Base-by-base conservation (phyloP, 805 yeast species). In the Ogataea trehalophila region DNA sequence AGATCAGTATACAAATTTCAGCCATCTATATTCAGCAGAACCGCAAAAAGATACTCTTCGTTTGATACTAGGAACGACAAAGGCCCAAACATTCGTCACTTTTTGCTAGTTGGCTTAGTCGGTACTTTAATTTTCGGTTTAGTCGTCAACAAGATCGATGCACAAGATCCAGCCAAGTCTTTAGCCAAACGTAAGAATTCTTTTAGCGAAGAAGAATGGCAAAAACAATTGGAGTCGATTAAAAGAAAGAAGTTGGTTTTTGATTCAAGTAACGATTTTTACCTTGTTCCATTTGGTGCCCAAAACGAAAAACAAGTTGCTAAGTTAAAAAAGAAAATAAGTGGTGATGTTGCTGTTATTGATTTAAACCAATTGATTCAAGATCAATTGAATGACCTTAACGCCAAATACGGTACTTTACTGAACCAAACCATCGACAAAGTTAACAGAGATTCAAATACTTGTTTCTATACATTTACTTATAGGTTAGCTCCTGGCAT, bases 351-450 rank as follows among this genome's bases (percentile, higher is more conserved):
- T 16, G 71, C 71, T 37, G 62, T 76, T 23, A 66, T 85, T 16
- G 81, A 83, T 50, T 80, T 88, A 7, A 61, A 60, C 33, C 66
- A 68, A 4, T 68, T 83, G 43, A 66, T 83, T 6, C 71, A 71
- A 34, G 53, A 60, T 11, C 83, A 79, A 54, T 68, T 76, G 44
- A 55, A 58, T 0, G 71, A 73, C 44, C 70, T 72, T 15, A 54
- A 65, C 4, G 75, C 77, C 18, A 71, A 67, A 48, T 85, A 74
- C 59, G 72, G 79, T 37, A 75, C 74, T 29, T 64, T 85, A 29
- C 64, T 85, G 52, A 76, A 73, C 42, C 80, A 78, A 17, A 52
- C 69, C 3, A 46, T 60, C 38, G 64, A 60, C 4, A 44, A 44
- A 2, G 49, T 55, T 31, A 66, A 67, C 23, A 45, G 47, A 14